Percentiles rank a stretch among this genome's conserved stretches.
Conservation (phyloP, 176 grass and related monocot species). For the Aegilops speltoides region DNA sequence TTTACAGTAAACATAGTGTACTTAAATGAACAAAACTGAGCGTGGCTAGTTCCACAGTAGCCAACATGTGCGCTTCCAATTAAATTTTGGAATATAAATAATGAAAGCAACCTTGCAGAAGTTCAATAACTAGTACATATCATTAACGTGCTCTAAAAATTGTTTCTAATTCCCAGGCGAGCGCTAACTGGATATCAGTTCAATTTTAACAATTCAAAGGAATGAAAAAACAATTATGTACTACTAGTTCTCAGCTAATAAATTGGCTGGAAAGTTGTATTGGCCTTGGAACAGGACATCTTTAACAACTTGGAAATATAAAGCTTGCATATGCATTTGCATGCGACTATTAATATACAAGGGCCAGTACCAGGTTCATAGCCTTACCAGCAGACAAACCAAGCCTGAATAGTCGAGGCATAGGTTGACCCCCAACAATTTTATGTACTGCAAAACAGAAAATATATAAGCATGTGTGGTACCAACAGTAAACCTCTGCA, state of each 20-base stretch:
- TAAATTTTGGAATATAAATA: constrained; percentile 3
- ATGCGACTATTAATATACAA: neutral
- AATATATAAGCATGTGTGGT: constrained; percentile 25
- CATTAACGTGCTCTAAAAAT: neutral
- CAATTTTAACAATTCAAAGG: neutral
- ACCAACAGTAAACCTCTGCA: neutral
- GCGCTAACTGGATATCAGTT: neutral
- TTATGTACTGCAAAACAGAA: constrained; percentile 34
- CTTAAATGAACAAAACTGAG: neutral
- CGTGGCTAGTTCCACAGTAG: neutral
- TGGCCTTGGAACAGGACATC: neutral
- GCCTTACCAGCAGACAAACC: neutral
- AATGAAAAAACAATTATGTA: neutral
- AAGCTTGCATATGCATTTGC: constrained; percentile 1
- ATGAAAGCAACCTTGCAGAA: neutral
- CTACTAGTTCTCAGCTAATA: neutral
- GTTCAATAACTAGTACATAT: constrained; percentile 1
- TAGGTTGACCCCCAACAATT: neutral
- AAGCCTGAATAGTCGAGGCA: neutral
- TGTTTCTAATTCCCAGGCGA: neutral
- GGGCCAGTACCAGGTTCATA: neutral
- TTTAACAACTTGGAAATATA: neutral
- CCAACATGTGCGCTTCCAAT: neutral
- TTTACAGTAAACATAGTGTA: neutral
- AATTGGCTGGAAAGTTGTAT: neutral